phyloP scores from a whole-genome alignment of 2,329 filamentous ascomycete species.

The Aspergillus oerlinghausenensis region DNA sequence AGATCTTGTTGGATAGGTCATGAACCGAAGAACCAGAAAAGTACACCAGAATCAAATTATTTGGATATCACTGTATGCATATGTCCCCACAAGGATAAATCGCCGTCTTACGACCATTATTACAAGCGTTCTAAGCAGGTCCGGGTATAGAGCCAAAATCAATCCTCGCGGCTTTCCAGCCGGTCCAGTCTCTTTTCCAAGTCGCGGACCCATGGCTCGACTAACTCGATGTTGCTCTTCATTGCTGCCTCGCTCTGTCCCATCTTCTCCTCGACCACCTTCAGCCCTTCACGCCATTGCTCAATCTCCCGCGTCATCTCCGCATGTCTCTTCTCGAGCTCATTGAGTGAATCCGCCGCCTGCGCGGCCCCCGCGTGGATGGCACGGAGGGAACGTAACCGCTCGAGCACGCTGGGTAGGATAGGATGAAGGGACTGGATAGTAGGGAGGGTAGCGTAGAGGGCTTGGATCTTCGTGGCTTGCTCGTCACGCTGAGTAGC shows the following conservation, averaged over 20 bases:
- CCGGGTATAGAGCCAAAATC: too few relatives aligned
- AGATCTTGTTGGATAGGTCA: background rate
- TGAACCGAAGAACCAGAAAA: background rate
- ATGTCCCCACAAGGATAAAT: background rate
- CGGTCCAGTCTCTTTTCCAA: constrained; percentile 71
- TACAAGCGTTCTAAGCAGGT: too few relatives aligned
- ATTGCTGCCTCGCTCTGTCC: constrained; percentile 65
- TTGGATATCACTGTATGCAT: background rate
- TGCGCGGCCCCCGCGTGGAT: constrained; percentile 84
- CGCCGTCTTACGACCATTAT: too few relatives aligned
- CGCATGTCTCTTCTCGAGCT: constrained; percentile 71
- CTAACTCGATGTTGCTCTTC: constrained; percentile 73
- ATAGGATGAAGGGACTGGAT: constrained; percentile 83
- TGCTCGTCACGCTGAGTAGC: constrained; percentile 57
- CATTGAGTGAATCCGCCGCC: constrained; percentile 71
- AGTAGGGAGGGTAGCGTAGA: constrained; percentile 82
- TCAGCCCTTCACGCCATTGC: constrained; percentile 77
- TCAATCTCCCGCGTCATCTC: constrained; percentile 80
- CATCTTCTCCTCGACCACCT: constrained; percentile 72
- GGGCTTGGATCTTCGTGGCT: constrained; percentile 78
- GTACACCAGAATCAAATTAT: background rate
- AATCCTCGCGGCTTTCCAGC: constrained; percentile 39
- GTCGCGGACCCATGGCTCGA: constrained; percentile 84
- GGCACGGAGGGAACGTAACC: constrained; percentile 73
- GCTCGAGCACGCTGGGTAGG: constrained; percentile 77